Evolutionary conservation across 176 grass and related monocot genomes (phyloP).

Genomic region (Aegilops tauschii): DNA sequence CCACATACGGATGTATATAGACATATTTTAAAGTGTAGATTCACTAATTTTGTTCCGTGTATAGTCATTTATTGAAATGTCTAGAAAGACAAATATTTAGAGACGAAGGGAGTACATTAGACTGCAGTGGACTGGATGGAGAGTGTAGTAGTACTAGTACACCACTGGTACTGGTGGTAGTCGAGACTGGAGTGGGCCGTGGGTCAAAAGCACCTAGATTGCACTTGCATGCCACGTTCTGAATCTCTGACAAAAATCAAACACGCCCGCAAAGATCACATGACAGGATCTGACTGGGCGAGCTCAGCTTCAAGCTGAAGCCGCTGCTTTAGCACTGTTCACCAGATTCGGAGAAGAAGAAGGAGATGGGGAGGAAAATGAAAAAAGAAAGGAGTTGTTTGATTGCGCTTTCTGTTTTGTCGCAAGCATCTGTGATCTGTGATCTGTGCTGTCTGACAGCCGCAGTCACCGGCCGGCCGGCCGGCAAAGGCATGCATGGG

Average conservation of each 20-base stretch:
- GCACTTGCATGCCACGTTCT: conserved; percentile 28
- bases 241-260: conserved; percentile 40
- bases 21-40: too few species aligned
- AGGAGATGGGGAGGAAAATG: neutral
- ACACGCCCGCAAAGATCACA: conserved; percentile 56
- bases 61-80: too few species aligned
- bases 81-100: too few species aligned
- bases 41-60: too few species aligned
- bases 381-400: conserved; percentile 10
- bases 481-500: conserved; percentile 28
- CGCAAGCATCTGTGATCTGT: conserved; percentile 29
- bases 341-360: conserved; percentile 31
- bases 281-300: conserved; percentile 30
- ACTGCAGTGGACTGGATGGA: conserved; percentile 5
- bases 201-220: conserved; percentile 44
- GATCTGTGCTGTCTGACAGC: neutral
- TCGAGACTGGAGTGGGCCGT: neutral
- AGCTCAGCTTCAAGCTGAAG: conserved; percentile 57
- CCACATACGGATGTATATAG: too few species aligned
- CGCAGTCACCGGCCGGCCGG: conserved; percentile 42
- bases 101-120: neutral
- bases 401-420: conserved; percentile 49
- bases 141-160: neutral
- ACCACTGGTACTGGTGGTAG: neutral
- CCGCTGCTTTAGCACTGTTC: conserved; percentile 28